Percentiles rank a stretch among this genome's conserved stretches.
These are phyloP conservation scores for Tubosaeta sp. DNA, from an alignment of 768 basidiomycete species.

Conservation along the genomic window DNA sequence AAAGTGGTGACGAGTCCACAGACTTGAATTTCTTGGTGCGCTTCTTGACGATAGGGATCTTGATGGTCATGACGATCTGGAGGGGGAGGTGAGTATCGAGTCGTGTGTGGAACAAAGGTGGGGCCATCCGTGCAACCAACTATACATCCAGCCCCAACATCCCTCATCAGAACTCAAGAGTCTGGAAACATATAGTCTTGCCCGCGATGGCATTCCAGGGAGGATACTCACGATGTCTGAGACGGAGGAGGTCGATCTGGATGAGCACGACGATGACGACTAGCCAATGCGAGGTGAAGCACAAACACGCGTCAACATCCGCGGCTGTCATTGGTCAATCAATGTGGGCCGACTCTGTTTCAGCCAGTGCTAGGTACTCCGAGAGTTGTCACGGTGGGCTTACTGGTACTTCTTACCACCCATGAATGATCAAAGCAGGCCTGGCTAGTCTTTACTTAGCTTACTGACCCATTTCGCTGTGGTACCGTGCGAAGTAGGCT, in stretches of 20 bases:
- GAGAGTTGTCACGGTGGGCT: background rate
- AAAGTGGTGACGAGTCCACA: constrained; percentile 28
- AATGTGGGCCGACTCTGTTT: too few species aligned
- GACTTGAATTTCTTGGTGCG: constrained; percentile 97
- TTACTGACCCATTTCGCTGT: background rate
- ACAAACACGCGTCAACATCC: constrained; percentile 24
- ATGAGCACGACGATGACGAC: constrained; percentile 4
- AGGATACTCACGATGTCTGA: constrained; percentile 50
- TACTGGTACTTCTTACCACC: background rate
- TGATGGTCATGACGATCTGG: constrained; percentile 43
- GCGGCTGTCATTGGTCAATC: constrained; percentile 19
- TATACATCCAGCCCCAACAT: constrained; percentile 20
- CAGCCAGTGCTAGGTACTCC: background rate
- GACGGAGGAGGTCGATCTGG: constrained; percentile 45
- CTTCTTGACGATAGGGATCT: constrained; percentile 86
- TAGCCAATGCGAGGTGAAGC: background rate
- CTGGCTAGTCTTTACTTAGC: background rate
- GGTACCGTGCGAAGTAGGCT: constrained; percentile 13
- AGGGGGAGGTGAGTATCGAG: constrained; percentile 11
- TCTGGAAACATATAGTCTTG: background rate
- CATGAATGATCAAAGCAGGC: background rate
- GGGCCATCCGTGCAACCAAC: constrained; percentile 16
- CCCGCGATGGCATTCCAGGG: background rate
- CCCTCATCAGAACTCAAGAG: background rate
- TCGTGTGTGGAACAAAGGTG: background rate